Evolutionary conservation across 345 rosid genomes (phyloP).

Genomic region (Bretschneidera sinensis): DNA sequence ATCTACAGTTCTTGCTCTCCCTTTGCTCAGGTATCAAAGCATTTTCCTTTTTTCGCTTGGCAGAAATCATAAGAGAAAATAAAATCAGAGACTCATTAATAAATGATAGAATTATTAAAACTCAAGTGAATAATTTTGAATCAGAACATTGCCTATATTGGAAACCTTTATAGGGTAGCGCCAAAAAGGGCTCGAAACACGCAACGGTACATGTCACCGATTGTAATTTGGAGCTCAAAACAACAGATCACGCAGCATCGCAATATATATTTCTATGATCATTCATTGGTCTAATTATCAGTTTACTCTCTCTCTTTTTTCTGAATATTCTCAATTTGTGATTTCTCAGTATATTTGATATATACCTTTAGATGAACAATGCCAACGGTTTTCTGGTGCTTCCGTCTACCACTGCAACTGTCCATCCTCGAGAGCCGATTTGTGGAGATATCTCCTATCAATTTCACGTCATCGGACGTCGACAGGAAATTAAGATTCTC

Average conservation of each 20-base stretch:
- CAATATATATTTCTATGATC: too few species aligned
- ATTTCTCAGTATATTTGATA: not conserved
- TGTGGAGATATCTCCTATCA: constrained; percentile 71
- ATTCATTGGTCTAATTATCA: not conserved
- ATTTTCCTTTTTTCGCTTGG: constrained; percentile 21
- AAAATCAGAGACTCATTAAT: constrained; percentile 9
- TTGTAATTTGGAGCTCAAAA: not conserved
- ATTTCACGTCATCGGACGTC: constrained; percentile 50
- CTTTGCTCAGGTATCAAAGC: constrained; percentile 37
- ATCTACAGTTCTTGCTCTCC: constrained; percentile 27
- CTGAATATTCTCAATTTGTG: too few species aligned
- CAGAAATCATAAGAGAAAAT: constrained; percentile 3
- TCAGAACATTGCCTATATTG: too few species aligned
- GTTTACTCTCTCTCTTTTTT: not conserved
- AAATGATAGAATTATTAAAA: constrained; percentile 24
- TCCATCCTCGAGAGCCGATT: constrained; percentile 52
- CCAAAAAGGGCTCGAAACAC: constrained; percentile 13
- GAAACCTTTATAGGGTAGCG: too few species aligned
- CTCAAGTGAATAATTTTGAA: constrained; percentile 21
- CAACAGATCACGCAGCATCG: not conserved
- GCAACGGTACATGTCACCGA: not conserved
- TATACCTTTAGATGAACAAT: constrained; percentile 84
- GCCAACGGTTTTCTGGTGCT: constrained; percentile 63
- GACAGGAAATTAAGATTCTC: constrained; percentile 50
- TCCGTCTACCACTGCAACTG: constrained; percentile 51